phyloP scores from a whole-genome alignment of 257 asterid species.

The Gynochthodes officinalis region DNA sequence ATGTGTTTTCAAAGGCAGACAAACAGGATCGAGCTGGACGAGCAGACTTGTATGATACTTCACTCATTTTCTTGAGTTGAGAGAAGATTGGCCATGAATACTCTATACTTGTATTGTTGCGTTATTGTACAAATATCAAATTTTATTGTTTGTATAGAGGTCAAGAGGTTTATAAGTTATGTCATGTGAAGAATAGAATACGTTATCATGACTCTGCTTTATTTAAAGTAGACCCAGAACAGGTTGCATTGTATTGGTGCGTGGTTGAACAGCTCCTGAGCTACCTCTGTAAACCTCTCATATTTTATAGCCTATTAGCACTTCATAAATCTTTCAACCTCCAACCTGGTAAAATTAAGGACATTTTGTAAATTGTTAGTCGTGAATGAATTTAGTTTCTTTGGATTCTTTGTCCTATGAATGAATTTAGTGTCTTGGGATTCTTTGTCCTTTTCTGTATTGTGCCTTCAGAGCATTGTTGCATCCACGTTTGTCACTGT shows the following conservation, averaged over 20 bases:
- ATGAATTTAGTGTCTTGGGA: background rate
- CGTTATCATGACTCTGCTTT: background rate
- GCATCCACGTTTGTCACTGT: background rate
- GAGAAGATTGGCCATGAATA: background rate
- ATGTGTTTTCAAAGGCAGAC: conserved; percentile 86
- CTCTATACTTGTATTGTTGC: background rate
- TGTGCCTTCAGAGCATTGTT: background rate
- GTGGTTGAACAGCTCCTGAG: background rate
- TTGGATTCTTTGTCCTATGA: too few species aligned
- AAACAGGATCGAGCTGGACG: conserved; percentile 93
- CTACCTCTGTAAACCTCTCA: background rate
- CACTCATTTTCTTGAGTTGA: background rate
- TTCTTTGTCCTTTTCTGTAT: background rate
- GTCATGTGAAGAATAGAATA: background rate
- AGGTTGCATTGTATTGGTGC: background rate
- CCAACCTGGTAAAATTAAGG: background rate
- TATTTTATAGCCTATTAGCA: background rate
- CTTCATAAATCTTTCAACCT: background rate
- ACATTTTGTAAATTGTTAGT: background rate
- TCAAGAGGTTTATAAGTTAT: background rate
- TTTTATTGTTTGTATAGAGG: background rate
- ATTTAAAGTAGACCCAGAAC: background rate
- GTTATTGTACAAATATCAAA: too few species aligned
- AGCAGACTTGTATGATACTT: conserved; percentile 64
- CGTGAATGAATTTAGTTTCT: too few species aligned